Evolutionary conservation across 768 basidiomycete species (phyloP).

Genomic region (Suillus decipiens): DNA sequence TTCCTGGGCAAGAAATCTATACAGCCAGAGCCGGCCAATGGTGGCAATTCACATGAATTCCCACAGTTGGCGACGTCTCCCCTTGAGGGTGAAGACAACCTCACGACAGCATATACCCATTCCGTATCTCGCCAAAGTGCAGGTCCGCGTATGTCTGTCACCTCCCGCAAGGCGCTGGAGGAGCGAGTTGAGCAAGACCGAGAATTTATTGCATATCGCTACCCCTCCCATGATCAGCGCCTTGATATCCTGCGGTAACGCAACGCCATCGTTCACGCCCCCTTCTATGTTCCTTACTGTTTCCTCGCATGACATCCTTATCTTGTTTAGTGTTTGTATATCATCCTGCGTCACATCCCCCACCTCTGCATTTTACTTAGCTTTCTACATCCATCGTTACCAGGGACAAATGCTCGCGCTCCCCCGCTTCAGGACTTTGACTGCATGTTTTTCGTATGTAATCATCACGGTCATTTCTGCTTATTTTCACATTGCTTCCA

Average conservation of each 20-base stretch:
- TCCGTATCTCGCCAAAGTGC: constrained; percentile 55
- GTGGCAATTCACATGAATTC: constrained; percentile 45
- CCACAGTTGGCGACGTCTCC: constrained; percentile 47
- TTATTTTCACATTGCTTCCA: constrained; percentile 15
- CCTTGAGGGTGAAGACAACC: constrained; percentile 50
- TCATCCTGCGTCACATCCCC: constrained; percentile 16
- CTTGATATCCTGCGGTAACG: constrained; percentile 56
- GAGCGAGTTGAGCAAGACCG: constrained; percentile 82
- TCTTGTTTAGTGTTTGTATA: constrained; percentile 21
- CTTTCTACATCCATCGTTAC: constrained; percentile 13
- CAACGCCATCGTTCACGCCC: constrained; percentile 8
- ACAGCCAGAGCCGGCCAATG: constrained; percentile 29
- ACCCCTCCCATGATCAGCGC: constrained; percentile 75
- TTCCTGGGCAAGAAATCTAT: constrained; percentile 61
- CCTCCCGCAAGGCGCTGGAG: constrained; percentile 71
- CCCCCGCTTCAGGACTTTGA: constrained; percentile 29
- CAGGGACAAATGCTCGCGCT: constrained; percentile 19
- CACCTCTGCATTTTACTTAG: constrained; percentile 23
- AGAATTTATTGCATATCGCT: constrained; percentile 85
- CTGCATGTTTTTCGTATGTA: constrained; percentile 18
- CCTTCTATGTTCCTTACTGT: constrained; percentile 1
- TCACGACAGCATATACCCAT: constrained; percentile 46
- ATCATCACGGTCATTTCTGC: constrained; percentile 17
- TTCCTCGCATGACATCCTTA: constrained; percentile 9
- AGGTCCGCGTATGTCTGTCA: constrained; percentile 59